phyloP scores from a whole-genome alignment of 2,329 filamentous ascomycete genomes.

The Monilinia fructigena region DNA sequence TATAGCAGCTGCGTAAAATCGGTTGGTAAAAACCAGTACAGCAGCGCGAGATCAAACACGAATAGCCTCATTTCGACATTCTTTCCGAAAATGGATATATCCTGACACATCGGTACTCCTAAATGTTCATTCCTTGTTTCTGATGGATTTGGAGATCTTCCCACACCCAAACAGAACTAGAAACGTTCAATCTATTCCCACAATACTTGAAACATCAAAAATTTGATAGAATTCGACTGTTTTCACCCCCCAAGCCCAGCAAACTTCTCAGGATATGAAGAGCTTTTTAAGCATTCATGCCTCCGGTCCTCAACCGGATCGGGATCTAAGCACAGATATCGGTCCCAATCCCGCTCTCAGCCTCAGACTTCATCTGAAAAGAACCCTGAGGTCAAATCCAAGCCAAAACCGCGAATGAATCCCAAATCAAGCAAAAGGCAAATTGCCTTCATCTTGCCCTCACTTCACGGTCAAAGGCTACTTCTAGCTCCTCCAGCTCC shows the following conservation, averaged over 20 bases:
- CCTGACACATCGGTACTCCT: conserved; percentile 14
- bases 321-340: not conserved
- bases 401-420: conserved; percentile 8
- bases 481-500: not conserved
- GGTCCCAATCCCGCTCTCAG: not conserved
- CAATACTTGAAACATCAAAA: conserved; percentile 3
- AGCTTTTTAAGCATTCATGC: conserved; percentile 18
- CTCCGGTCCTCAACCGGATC: not conserved
- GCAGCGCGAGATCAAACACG: not conserved
- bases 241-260: not conserved
- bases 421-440: conserved; percentile 4
- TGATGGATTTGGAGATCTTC: conserved; percentile 14
- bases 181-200: conserved; percentile 5
- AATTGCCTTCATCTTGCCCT: conserved; percentile 1
- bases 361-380: not conserved
- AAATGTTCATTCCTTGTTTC: not conserved
- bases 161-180: not conserved
- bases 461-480: not conserved
- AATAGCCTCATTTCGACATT: conserved; percentile 10
- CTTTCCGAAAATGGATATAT: conserved; percentile 12
- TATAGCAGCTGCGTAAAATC: not conserved
- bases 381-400: not conserved
- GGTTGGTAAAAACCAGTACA: not conserved
- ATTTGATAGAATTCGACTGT: not conserved
- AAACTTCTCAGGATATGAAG: conserved; percentile 14